Base-by-base conservation (phyloP, 257 asterid genomes). In the Leonotis leonurus region DNA sequence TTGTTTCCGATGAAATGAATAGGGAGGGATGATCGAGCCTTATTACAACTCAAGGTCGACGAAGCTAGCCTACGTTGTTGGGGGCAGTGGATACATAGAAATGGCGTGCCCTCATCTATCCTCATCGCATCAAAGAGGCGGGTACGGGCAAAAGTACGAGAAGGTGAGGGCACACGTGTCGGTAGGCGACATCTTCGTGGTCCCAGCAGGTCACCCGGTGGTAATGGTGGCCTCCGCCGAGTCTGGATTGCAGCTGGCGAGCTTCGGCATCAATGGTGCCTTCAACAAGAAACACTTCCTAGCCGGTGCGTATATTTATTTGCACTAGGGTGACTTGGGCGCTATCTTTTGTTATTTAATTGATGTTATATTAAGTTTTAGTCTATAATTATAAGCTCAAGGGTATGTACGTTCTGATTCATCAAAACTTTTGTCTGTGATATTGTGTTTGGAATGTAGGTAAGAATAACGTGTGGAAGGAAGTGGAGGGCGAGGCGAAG, bases 1-100 rank as follows among this genome's bases (percentile, higher is more conserved):
- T 37, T 37, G 14, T 37, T 16, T 37, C 17, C 1, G 18, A 39
- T n/a, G n/a, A 39, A 14, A 37, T 10, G n/a, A 37, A n/a, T n/a
- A 80, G 86, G 86, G 86, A 9, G 84, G 72, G 20, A 83, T 83
- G 89, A 35, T 69, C 7, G 76, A 57, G 16, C 86, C 84, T 1
- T 55, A 66, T 56, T 75, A 72, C 73, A 73, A 83, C 4, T 67
- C 86, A 5, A 77, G 56, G 77, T 62, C 81, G 0, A 73, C 86
- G 21, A 71, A 10, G 22, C 4, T 83, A 37, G 74, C 53, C 14
- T 8, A 67, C 6, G 84, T 73, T 12, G 59, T 66, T 0, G 69
- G 68, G 50, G 89, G 86, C 50, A 54, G 14, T 1, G 89, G 83
- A 1, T 45, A 65, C 8, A 62, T 67, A 10, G 84, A 80, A 65